Percentiles rank a stretch among this genome's conserved stretches.
Conservation (phyloP, 2,329 filamentous ascomycete genomes). For the Macroventuria anomochaeta region DNA sequence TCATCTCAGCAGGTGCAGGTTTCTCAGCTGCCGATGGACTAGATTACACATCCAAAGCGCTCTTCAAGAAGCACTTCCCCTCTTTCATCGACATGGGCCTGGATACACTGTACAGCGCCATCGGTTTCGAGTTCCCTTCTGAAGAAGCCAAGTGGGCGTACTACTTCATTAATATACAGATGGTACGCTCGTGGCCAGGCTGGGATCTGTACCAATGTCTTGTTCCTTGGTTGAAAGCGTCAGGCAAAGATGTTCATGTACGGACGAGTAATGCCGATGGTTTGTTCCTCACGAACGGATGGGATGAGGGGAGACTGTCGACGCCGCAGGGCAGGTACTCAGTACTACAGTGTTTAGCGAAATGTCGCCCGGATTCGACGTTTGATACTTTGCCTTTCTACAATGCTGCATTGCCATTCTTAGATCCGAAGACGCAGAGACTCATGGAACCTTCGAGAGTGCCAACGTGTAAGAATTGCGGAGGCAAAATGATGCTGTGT, state of each 20-base stretch:
- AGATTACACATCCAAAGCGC: slow-evolving; percentile 40
- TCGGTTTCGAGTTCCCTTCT: slow-evolving; percentile 42
- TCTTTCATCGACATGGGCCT: slow-evolving; percentile 39
- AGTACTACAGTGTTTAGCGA: slow-evolving; percentile 39
- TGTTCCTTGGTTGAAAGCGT: slow-evolving; percentile 21
- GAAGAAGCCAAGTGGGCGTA: slow-evolving; percentile 44
- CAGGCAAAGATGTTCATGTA: slow-evolving; percentile 29
- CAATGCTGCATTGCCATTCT: slow-evolving; percentile 26
- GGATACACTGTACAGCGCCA: slow-evolving; percentile 43
- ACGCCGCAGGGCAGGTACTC: slow-evolving; percentile 45
- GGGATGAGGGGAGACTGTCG: slow-evolving; percentile 28
- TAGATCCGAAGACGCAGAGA: slow-evolving; percentile 31
- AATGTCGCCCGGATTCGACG: slow-evolving; percentile 39
- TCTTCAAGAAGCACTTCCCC: slow-evolving; percentile 43
- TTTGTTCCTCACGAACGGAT: slow-evolving; percentile 40
- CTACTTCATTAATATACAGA: slow-evolving; percentile 41
- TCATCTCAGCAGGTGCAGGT: slow-evolving; percentile 46
- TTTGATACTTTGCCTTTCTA: slow-evolving; percentile 28
- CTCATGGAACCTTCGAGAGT: slow-evolving; percentile 28
- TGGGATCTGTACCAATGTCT: slow-evolving; percentile 30
- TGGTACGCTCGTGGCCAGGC: slow-evolving; percentile 34
- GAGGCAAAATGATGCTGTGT: slow-evolving; percentile 36
- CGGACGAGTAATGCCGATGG: slow-evolving; percentile 47
- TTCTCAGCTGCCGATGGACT: slow-evolving; percentile 46
- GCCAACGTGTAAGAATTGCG: slow-evolving; percentile 33